These are phyloP conservation scores for Hericium alpestre DNA, from an alignment of 768 basidiomycete species.

Conservation along the genomic window DNA sequence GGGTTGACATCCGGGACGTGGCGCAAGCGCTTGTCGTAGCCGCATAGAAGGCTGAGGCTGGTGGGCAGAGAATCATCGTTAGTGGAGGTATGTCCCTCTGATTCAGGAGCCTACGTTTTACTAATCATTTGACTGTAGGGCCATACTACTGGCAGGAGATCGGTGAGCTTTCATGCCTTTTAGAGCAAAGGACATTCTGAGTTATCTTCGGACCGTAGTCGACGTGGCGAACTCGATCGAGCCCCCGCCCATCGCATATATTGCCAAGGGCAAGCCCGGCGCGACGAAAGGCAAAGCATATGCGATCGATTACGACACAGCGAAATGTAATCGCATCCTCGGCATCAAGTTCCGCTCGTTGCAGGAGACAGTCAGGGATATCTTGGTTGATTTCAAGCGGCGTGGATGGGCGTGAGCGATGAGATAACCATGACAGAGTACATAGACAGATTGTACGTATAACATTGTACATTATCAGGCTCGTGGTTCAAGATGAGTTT, in stretches of 20 bases:
- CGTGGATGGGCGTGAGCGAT: neutral
- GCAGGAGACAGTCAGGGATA: conserved; percentile 1
- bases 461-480: neutral
- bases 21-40: neutral
- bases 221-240: neutral
- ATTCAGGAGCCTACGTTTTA: neutral
- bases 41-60: neutral
- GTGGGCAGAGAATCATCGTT: conserved; percentile 2
- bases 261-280: conserved; percentile 1
- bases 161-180: neutral
- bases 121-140: neutral
- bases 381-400: neutral
- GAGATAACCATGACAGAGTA: too few relatives aligned
- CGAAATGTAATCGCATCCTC: neutral
- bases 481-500: too few relatives aligned
- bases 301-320: neutral
- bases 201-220: neutral
- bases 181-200: neutral
- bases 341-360: neutral
- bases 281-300: neutral
- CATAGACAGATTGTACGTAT: neutral
- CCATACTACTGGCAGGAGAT: conserved; percentile 3
- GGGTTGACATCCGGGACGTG: conserved; percentile 1
- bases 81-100: neutral
- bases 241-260: neutral